These are phyloP conservation scores for Fusarium sulawesiense DNA, from an alignment of 2,329 filamentous ascomycete species.

Conservation along the genomic window DNA sequence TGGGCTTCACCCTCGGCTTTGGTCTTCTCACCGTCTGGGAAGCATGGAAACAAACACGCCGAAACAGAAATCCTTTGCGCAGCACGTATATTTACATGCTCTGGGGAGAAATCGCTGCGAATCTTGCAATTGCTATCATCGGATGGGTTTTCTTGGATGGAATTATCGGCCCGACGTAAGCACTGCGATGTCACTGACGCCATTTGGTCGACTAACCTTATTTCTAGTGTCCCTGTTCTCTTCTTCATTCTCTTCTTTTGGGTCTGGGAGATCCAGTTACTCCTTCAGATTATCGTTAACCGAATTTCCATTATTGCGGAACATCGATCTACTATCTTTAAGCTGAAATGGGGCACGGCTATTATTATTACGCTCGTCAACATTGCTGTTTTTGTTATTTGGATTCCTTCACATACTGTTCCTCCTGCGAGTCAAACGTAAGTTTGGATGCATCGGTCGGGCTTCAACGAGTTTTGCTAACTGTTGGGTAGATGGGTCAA, in stretches of 20 bases:
- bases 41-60: constrained; percentile 55
- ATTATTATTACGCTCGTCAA: constrained; percentile 62
- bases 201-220: background rate
- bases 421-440: constrained; percentile 54
- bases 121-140: constrained; percentile 52
- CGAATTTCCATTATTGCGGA: constrained; percentile 62
- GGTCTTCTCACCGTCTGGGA: constrained; percentile 55
- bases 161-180: constrained; percentile 48
- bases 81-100: constrained; percentile 58
- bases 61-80: constrained; percentile 50
- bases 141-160: constrained; percentile 55
- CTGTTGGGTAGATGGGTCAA: constrained; percentile 45
- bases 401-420: constrained; percentile 59
- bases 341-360: constrained; percentile 61
- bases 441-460: constrained; percentile 11
- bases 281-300: constrained; percentile 67
- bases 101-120: constrained; percentile 57
- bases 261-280: constrained; percentile 60
- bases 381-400: constrained; percentile 64
- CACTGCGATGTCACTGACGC: background rate
- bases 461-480: background rate
- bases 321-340: constrained; percentile 50
- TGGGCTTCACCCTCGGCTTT: constrained; percentile 53
- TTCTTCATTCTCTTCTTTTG: constrained; percentile 55
- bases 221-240: constrained; percentile 46